Evolutionary conservation across 208 protist genomes (phyloP), one percentile per base, ranked within the genome.

Genomic region (Crithidia mellificae): DNA sequence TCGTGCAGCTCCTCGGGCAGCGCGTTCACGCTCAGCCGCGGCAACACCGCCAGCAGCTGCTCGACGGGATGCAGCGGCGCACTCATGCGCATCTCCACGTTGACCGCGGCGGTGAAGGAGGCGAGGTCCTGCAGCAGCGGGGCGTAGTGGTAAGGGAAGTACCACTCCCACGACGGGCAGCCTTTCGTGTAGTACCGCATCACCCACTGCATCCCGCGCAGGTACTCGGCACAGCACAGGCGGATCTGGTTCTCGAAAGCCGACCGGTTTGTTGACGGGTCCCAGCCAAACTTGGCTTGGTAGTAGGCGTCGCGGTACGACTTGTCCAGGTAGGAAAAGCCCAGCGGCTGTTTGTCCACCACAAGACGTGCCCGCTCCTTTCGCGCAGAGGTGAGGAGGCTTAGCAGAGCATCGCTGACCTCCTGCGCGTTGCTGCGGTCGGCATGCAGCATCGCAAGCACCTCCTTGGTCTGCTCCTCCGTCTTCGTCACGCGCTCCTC

Each of bases 141-240:
- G 14, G 98, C 85, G 83, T 99, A 99, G 86, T 99, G 94, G 86
- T 94, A 99, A 8, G 98, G 98, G 77, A 99, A 99, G 80, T 94
- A 99, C 98, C 98, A 99, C 65, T 80, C 68, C 99, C 99, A 99
- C 41, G 94, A 98, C 14, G 91, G 85, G 74, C 93, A 98, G 12
- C 98, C 98, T 41, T 93, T 81, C 63, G 98, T 99, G 83, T 99
- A 99, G 88, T 99, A 99, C 12, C 78, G 70, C 73, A 99, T 86
- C n/a, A 99, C 97, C 99, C 99, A 99, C 67, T 87, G 85, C 41
- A 99, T 83, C 22, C 98, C 99, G 55, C 98, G 87, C 41, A 98
- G 70, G 86, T 99, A 99, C 64, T 87, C 78, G 27, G 80, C 64
- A 32, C 91, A 92, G 54, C 98, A 88, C 25, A 61, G 49, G 12